Conservation (phyloP, 768 basidiomycete genomes). For the Tylopilus rubrobrunneus region DNA sequence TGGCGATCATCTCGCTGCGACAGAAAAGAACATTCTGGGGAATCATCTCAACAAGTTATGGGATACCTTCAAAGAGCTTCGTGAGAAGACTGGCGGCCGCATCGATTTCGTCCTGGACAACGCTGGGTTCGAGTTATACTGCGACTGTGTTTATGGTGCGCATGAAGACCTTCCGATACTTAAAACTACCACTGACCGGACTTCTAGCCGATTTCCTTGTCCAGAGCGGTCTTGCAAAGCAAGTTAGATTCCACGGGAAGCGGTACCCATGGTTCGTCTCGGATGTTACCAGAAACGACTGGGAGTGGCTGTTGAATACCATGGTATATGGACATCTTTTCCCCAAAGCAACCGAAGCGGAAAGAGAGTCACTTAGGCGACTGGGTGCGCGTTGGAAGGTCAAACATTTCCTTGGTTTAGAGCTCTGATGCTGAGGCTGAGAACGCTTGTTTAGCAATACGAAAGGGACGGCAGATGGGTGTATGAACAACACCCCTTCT, state of each 20-base stretch:
- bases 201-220: conserved; percentile 84
- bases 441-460: conserved; percentile 57
- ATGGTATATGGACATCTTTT: conserved; percentile 94
- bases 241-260: conserved; percentile 94
- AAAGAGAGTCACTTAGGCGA: conserved; percentile 74
- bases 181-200: not conserved
- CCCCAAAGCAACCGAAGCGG: conserved; percentile 73
- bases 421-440: conserved; percentile 3
- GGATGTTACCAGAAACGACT: conserved; percentile 90
- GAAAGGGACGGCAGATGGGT: conserved; percentile 91
- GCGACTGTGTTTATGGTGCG: conserved; percentile 81
- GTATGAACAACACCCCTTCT: conserved; percentile 92
- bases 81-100: conserved; percentile 66
- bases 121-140: conserved; percentile 81
- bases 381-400: conserved; percentile 92
- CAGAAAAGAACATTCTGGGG: conserved; percentile 94
- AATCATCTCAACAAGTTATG: conserved; percentile 74
- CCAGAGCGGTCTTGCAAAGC: conserved; percentile 79
- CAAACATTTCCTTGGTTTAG: conserved; percentile 1
- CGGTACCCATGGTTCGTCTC: conserved; percentile 94
- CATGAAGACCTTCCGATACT: not conserved
- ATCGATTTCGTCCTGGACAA: conserved; percentile 84
- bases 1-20: conserved; percentile 90
- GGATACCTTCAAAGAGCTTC: conserved; percentile 67
- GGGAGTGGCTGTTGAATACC: conserved; percentile 86